phyloP scores from a whole-genome alignment of 148 eudicot species.

The Rhododendron kiyosumense region DNA sequence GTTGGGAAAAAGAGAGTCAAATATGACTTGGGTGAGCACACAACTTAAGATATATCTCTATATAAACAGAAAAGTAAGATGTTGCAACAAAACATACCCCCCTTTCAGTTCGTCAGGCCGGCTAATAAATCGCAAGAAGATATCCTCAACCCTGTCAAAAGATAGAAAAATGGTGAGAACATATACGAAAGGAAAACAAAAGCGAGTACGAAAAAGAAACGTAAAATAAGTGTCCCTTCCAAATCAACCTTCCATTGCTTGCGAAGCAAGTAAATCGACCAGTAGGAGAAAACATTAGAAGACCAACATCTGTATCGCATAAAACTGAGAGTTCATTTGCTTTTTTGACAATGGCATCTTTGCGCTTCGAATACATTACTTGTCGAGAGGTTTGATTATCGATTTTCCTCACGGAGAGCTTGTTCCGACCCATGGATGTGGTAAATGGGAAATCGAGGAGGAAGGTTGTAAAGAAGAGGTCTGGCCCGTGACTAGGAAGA shows the following conservation, averaged over 20 bases:
- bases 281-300: conserved; percentile 33
- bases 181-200: background rate
- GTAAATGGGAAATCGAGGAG: background rate
- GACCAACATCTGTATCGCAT: conserved; percentile 33
- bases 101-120: conserved; percentile 23
- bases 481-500: background rate
- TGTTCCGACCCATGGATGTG: conserved; percentile 28
- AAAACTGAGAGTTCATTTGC: conserved; percentile 26
- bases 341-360: conserved; percentile 27
- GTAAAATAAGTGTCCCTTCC: background rate
- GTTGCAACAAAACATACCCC: conserved; percentile 17
- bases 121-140: conserved; percentile 24
- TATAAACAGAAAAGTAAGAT: background rate
- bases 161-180: background rate
- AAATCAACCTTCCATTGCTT: conserved; percentile 24
- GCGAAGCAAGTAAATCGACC: conserved; percentile 26
- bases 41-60: background rate
- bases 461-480: background rate
- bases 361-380: conserved; percentile 25
- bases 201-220: background rate
- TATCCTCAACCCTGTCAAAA: conserved; percentile 28
- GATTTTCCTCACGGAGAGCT: conserved; percentile 22
- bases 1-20: background rate
- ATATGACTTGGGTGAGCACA: background rate
- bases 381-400: conserved; percentile 19